These are phyloP conservation scores for Nicotiana benthamiana DNA, from an alignment of 257 asterid genomes.

Conservation along the genomic window DNA sequence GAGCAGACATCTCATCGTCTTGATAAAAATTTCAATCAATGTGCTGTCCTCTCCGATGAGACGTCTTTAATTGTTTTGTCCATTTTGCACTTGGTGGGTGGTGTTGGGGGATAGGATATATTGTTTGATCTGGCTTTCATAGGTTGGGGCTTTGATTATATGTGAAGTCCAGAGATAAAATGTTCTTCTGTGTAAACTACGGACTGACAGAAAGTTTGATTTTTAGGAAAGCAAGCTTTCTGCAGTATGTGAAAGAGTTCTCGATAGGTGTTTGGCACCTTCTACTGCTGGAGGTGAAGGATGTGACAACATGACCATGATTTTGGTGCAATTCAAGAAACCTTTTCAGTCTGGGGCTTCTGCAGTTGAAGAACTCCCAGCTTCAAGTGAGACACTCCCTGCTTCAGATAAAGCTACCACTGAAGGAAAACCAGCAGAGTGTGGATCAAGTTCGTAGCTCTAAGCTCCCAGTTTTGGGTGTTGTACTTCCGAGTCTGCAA, in stretches of 20 bases:
- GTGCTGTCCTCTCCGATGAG: background rate
- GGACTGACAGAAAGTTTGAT: conserved; percentile 8
- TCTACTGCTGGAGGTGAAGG: conserved; percentile 91
- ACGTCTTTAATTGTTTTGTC: background rate
- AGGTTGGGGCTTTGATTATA: background rate
- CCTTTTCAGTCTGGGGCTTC: conserved; percentile 13
- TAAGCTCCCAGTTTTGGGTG: background rate
- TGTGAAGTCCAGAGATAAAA: background rate
- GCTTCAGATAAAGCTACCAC: conserved; percentile 17
- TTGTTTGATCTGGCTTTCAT: background rate
- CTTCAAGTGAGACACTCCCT: conserved; percentile 24
- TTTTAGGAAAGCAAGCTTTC: conserved; percentile 74
- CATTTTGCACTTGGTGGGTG: background rate
- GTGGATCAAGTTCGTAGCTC: conserved; percentile 8
- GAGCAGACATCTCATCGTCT: background rate
- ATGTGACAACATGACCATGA: conserved; percentile 96
- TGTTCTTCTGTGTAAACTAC: background rate
- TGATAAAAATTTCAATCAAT: background rate
- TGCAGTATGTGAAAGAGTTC: conserved; percentile 62
- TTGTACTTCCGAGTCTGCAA: background rate
- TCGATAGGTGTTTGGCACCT: conserved; percentile 79
- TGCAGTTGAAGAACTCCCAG: background rate
- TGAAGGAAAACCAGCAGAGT: conserved; percentile 10
- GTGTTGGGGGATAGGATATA: background rate
- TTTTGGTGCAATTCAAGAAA: conserved; percentile 72